Conservation (phyloP, 2,329 filamentous ascomycete species). For the Talaromyces atroroseus region DNA sequence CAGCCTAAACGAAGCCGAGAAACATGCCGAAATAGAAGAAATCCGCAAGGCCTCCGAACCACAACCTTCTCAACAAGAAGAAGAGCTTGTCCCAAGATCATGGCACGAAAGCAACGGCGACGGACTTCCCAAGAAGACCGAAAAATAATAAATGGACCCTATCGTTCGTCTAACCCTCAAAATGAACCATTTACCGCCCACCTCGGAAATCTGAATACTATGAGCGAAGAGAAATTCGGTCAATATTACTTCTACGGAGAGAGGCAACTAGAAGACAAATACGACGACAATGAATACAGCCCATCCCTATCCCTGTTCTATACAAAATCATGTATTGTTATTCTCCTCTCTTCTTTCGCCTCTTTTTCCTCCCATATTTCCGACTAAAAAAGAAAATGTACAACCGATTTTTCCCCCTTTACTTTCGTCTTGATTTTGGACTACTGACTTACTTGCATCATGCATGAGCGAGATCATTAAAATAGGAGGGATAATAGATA, state of each 20-base stretch:
- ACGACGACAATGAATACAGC: background rate
- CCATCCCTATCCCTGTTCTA: background rate
- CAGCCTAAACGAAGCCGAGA: constrained; percentile 22
- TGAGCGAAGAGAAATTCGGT: no score
- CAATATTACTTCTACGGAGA: no score
- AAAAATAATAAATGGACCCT: background rate
- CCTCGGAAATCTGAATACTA: no score
- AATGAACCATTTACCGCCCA: background rate
- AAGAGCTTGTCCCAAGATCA: constrained; percentile 46
- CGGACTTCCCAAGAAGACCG: constrained; percentile 6
- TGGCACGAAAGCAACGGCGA: constrained; percentile 27
- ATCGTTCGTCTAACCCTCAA: background rate
- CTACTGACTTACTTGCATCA: background rate
- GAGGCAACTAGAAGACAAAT: no score
- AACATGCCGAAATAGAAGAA: constrained; percentile 21
- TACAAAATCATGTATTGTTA: background rate
- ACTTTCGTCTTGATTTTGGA: background rate
- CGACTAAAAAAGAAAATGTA: background rate
- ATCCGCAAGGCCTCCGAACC: constrained; percentile 10
- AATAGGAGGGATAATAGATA: background rate
- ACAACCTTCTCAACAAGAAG: constrained; percentile 29
- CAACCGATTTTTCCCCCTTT: background rate
- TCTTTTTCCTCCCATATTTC: background rate
- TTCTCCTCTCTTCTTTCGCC: background rate
- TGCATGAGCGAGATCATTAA: background rate